Evolutionary conservation across 73 alveolate species (phyloP).

Genomic region (Tetrahymena malaccensis): DNA sequence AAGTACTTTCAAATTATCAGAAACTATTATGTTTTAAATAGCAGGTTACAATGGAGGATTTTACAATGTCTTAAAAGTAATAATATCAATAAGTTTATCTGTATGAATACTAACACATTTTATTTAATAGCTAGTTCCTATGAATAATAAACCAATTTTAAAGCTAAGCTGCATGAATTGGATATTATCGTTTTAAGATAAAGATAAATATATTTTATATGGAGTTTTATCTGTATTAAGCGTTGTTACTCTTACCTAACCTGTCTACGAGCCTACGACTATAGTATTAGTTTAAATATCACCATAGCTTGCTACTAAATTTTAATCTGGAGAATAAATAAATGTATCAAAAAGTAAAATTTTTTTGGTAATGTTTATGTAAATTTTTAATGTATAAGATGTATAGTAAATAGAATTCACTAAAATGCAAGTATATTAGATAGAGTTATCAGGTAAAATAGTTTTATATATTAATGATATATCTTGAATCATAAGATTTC

Average conservation of each 20-base stretch:
- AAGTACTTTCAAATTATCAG: background rate
- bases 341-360: background rate
- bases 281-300: background rate
- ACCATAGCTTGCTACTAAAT: background rate
- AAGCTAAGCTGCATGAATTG: background rate
- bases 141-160: background rate
- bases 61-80: background rate
- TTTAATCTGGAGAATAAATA: background rate
- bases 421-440: background rate
- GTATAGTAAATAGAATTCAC: background rate
- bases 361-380: background rate
- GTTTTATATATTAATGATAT: background rate
- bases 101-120: background rate
- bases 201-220: background rate
- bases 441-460: background rate
- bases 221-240: background rate
- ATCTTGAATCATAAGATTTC: background rate
- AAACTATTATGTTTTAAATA: background rate
- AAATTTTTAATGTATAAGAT: background rate
- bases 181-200: background rate
- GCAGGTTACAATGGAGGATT: background rate
- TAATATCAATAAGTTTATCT: background rate
- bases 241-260: background rate
- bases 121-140: background rate
- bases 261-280: background rate